A percentile compares a stretch with the other conserved stretches of the same genome.
Evolutionary conservation across 1,139 yeast species (phyloP).

Genomic region (Candida labiduridarum): DNA sequence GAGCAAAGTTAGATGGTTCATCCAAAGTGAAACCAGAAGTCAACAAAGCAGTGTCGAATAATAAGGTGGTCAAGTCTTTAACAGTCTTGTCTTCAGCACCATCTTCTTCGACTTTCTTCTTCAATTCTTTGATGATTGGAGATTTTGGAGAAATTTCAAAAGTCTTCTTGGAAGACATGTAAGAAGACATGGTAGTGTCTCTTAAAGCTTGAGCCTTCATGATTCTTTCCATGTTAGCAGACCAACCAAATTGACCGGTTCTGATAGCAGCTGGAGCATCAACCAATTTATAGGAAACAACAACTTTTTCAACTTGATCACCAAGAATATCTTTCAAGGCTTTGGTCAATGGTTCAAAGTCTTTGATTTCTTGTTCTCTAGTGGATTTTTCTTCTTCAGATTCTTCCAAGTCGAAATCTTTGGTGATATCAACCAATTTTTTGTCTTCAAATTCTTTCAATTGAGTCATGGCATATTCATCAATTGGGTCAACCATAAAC

Average conservation of each 20-base stretch:
- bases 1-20: slow-evolving; percentile 96
- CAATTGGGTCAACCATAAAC: slow-evolving; percentile 98
- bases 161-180: slow-evolving; percentile 99
- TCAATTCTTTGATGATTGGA: slow-evolving; percentile 91
- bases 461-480: slow-evolving; percentile 99
- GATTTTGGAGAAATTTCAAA: slow-evolving; percentile 98
- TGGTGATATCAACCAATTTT: slow-evolving; percentile 97
- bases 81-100: slow-evolving; percentile 99
- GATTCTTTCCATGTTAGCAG: slow-evolving; percentile 99
- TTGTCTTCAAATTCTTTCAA: slow-evolving; percentile 99
- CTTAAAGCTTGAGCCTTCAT: slow-evolving; percentile 99
- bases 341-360: slow-evolving; percentile 90
- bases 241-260: slow-evolving; percentile 99
- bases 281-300: slow-evolving; percentile 94
- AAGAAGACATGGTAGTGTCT: slow-evolving; percentile 97
- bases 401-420: slow-evolving; percentile 99
- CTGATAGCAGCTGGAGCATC: slow-evolving; percentile 99
- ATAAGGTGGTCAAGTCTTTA: slow-evolving; percentile 93
- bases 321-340: slow-evolving; percentile 97
- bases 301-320: slow-evolving; percentile 99
- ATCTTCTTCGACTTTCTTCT: slow-evolving; percentile 92
- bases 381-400: slow-evolving; percentile 94
- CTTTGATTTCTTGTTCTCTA: slow-evolving; percentile 92
- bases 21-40: slow-evolving; percentile 99
- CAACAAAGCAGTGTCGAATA: slow-evolving; percentile 96